Evolutionary conservation across 1,139 yeast genomes (phyloP).

Genomic region (Suhomyces bolitotheri): DNA sequence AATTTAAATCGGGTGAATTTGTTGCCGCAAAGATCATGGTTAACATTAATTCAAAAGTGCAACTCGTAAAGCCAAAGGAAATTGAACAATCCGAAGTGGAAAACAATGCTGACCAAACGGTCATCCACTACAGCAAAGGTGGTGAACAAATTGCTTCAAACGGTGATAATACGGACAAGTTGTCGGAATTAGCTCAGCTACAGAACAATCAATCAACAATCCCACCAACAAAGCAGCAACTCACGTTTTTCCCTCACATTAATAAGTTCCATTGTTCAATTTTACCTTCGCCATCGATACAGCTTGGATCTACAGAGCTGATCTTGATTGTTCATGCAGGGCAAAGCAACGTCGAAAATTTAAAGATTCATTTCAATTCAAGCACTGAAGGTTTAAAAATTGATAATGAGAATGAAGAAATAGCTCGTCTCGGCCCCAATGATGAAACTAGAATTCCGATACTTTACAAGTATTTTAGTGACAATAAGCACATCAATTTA

Average conservation of each 20-base stretch:
- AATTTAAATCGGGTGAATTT: slow-evolving; percentile 29
- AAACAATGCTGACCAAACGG: slow-evolving; percentile 16
- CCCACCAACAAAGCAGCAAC: neutral
- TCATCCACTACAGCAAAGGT: slow-evolving; percentile 11
- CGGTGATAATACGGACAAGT: neutral
- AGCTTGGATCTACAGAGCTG: slow-evolving; percentile 23
- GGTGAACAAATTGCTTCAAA: slow-evolving; percentile 3
- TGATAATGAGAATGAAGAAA: slow-evolving; percentile 4
- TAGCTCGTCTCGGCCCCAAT: slow-evolving; percentile 19
- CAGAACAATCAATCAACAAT: neutral
- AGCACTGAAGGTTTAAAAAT: slow-evolving; percentile 21
- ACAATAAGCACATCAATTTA: slow-evolving; percentile 28
- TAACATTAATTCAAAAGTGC: slow-evolving; percentile 23
- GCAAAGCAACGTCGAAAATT: slow-evolving; percentile 13
- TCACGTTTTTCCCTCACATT: slow-evolving; percentile 19
- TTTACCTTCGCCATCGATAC: slow-evolving; percentile 17
- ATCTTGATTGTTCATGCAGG: slow-evolving; percentile 26
- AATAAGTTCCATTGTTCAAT: slow-evolving; percentile 28
- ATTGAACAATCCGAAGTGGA: slow-evolving; percentile 5
- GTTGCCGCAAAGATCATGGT: slow-evolving; percentile 23
- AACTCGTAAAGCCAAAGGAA: slow-evolving; percentile 13
- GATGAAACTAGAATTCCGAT: slow-evolving; percentile 18
- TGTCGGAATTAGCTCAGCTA: too few relatives aligned
- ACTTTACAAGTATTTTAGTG: slow-evolving; percentile 29
- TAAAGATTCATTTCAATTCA: slow-evolving; percentile 19